These are phyloP conservation scores for Trypanosoma vivax DNA, from an alignment of 208 protist genomes.

Conservation along the genomic window DNA sequence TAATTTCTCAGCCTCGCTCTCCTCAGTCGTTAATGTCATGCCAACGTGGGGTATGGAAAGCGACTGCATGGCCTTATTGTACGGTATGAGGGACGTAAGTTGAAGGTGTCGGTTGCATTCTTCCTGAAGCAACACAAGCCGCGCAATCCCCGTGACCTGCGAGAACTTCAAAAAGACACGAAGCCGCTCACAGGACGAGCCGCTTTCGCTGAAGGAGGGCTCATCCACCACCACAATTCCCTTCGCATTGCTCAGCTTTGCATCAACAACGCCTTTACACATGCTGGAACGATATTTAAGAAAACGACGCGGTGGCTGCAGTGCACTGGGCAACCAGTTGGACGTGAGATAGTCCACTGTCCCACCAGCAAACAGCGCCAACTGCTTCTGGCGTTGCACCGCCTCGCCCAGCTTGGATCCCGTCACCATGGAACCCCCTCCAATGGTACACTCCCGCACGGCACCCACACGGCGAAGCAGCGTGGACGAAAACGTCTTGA, in stretches of 20 bases:
- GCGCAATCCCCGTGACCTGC: constrained; percentile 11
- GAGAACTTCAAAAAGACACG: constrained; percentile 46
- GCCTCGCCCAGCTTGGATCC: constrained; percentile 13
- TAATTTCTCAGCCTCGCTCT: no score
- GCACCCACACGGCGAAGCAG: neutral
- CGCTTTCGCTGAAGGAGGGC: neutral
- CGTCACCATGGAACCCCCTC: neutral
- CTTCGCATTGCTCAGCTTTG: neutral
- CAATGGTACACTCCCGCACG: neutral
- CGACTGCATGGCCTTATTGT: constrained; percentile 33
- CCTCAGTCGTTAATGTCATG: no score
- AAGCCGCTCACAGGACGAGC: constrained; percentile 23
- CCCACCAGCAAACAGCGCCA: constrained; percentile 9
- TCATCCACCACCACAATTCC: neutral
- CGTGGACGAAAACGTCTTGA: neutral
- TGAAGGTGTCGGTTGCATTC: constrained; percentile 33
- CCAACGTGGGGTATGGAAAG: no score
- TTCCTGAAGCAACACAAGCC: constrained; percentile 25
- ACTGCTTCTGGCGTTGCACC: constrained; percentile 10
- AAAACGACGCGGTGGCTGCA: constrained; percentile 72
- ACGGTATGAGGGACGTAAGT: constrained; percentile 34
- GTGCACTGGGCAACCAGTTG: constrained; percentile 46
- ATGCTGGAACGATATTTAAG: constrained; percentile 13
- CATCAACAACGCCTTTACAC: neutral
- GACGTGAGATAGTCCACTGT: constrained; percentile 10